Percentiles rank a stretch among this genome's conserved stretches.
phyloP scores from a whole-genome alignment of 1,139 yeast species.

The Yamadazyma dendronema region DNA sequence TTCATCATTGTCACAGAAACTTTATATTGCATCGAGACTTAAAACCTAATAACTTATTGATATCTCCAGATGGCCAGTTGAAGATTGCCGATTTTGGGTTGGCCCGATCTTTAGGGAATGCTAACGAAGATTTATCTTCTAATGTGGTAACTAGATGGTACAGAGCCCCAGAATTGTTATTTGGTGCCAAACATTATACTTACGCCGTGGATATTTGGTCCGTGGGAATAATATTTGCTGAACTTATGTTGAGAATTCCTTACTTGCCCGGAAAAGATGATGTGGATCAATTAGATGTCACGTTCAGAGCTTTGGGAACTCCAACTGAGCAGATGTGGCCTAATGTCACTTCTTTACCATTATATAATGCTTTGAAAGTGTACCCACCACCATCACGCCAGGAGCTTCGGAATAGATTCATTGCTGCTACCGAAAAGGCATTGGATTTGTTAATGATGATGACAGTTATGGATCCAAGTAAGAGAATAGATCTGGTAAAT shows the following conservation, averaged over 20 bases:
- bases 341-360: constrained; percentile 75
- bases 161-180: constrained; percentile 87
- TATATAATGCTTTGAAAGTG: constrained; percentile 65
- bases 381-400: constrained; percentile 84
- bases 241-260: constrained; percentile 90
- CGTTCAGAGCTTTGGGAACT: constrained; percentile 92
- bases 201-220: constrained; percentile 93
- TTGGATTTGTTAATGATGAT: constrained; percentile 70
- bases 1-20: constrained; percentile 92
- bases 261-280: constrained; percentile 93
- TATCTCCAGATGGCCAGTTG: constrained; percentile 83
- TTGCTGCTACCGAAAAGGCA: constrained; percentile 90
- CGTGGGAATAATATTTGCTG: constrained; percentile 94
- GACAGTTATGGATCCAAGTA: constrained; percentile 76
- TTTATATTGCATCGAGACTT: constrained; percentile 87
- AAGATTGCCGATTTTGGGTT: constrained; percentile 97
- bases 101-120: constrained; percentile 78
- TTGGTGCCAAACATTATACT: constrained; percentile 88
- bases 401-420: constrained; percentile 79
- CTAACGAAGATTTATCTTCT: constrained; percentile 80
- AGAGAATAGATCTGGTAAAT: constrained; percentile 63
- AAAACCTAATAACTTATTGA: constrained; percentile 76
- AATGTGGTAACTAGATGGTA: constrained; percentile 98
- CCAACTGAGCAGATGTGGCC: constrained; percentile 96
- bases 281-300: constrained; percentile 82